A percentile compares a stretch with the other conserved stretches of the same genome.
These are phyloP conservation scores for Tilletiaria anomala DNA, from an alignment of 1,284 basidiomycete genomes.

Conservation along the genomic window DNA sequence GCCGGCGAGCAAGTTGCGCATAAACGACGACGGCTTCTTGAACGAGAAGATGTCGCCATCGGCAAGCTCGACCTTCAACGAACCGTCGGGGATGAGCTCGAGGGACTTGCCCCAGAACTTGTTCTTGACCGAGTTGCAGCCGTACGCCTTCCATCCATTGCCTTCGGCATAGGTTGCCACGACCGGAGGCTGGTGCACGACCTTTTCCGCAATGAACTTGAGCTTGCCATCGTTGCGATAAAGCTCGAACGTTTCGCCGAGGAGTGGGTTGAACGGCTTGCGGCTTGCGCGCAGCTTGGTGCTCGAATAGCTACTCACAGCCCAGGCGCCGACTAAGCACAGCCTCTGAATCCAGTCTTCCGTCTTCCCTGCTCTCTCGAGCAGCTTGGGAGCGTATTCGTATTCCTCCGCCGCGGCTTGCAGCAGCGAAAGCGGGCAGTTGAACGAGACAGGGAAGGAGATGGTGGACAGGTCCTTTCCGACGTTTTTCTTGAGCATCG, in stretches of 20 bases:
- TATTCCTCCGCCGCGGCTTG: conserved; percentile 37
- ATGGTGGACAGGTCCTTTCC: conserved; percentile 39
- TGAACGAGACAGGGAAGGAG: conserved; percentile 40
- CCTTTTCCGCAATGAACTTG: conserved; percentile 36
- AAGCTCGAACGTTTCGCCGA: conserved; percentile 38
- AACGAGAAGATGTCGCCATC: conserved; percentile 31
- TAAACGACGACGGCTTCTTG: conserved; percentile 31
- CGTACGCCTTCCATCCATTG: conserved; percentile 28
- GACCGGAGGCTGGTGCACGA: conserved; percentile 36
- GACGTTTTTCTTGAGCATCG: conserved; percentile 78
- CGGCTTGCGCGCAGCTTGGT: conserved; percentile 34
- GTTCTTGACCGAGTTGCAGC: conserved; percentile 35
- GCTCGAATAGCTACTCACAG: conserved; percentile 31
- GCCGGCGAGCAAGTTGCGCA: conserved; percentile 38
- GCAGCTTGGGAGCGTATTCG: conserved; percentile 34
- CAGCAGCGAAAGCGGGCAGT: conserved; percentile 35
- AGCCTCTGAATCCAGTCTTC: conserved; percentile 31
- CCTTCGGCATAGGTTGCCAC: conserved; percentile 33
- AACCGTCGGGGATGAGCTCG: conserved; percentile 36
- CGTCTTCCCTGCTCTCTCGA: conserved; percentile 25
- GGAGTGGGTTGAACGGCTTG: conserved; percentile 38
- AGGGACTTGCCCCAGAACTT: conserved; percentile 39
- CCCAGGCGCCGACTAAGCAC: conserved; percentile 29
- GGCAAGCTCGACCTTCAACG: conserved; percentile 22
- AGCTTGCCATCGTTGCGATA: conserved; percentile 30